These are phyloP conservation scores for Madurella mycetomatis DNA, from an alignment of 2,329 filamentous ascomycete genomes.

Conservation along the genomic window DNA sequence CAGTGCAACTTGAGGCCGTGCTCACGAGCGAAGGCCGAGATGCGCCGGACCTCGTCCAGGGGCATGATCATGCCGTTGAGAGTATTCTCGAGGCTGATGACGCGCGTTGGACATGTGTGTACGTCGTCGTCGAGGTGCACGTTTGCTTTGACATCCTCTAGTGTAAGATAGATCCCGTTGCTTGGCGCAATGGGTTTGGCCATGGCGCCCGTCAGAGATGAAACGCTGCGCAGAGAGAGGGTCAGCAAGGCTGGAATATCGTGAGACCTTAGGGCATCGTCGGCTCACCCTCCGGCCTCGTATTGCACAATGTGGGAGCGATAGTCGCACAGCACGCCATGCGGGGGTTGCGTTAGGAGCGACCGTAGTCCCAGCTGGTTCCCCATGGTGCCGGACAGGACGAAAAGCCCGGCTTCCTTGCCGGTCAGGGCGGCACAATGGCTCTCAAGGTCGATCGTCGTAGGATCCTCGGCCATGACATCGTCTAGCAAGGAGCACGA, in stretches of 20 bases:
- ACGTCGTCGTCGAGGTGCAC: constrained; percentile 65
- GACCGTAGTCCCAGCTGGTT: constrained; percentile 81
- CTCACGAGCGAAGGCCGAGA: constrained; percentile 63
- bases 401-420: constrained; percentile 73
- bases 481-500: constrained; percentile 76
- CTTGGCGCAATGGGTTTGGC: constrained; percentile 61
- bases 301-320: constrained; percentile 71
- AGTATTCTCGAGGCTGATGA: constrained; percentile 85
- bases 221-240: constrained; percentile 49
- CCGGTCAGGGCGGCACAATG: constrained; percentile 68
- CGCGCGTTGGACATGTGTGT: constrained; percentile 72
- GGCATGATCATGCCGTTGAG: constrained; percentile 76
- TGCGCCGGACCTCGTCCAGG: constrained; percentile 63
- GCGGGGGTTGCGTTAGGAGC: constrained; percentile 73
- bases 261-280: neutral
- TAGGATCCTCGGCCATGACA: constrained; percentile 74
- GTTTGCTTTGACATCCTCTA: constrained; percentile 68
- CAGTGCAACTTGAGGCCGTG: constrained; percentile 44
- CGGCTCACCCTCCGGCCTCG: constrained; percentile 55
- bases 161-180: constrained; percentile 69
- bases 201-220: constrained; percentile 66
- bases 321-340: constrained; percentile 74
- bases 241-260: constrained; percentile 7
- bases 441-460: constrained; percentile 70
- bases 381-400: constrained; percentile 89